Conservation (phyloP, 129 eudicot species). For the Centrapalus pauciflorus region DNA sequence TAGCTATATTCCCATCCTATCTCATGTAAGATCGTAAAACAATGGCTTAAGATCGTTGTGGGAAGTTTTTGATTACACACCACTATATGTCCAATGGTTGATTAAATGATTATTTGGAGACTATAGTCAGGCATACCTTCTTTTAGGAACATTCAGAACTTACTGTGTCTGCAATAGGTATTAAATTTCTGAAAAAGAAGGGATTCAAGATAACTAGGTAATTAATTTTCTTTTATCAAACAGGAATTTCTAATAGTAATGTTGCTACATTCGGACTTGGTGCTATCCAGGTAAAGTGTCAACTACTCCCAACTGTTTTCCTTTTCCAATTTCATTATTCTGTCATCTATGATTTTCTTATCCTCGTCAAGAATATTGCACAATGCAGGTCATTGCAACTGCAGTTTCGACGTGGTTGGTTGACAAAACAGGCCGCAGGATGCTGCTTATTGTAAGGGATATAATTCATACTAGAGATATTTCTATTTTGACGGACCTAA, state of each 20-base stretch:
- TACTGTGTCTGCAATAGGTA: too few species aligned
- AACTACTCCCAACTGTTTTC: neutral
- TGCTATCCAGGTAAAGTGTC: constrained; percentile 62
- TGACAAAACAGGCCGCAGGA: constrained; percentile 92
- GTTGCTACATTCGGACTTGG: constrained; percentile 83
- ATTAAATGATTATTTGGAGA: too few species aligned
- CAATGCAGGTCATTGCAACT: constrained; percentile 72
- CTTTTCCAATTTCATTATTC: neutral
- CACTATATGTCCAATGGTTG: too few species aligned
- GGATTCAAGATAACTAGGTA: neutral
- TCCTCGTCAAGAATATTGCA: neutral
- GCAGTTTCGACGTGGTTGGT: constrained; percentile 78
- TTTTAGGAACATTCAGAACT: too few species aligned
- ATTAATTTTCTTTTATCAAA: constrained; percentile 13
- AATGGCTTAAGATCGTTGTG: too few species aligned
- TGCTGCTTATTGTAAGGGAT: constrained; percentile 82
- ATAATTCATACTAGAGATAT: neutral
- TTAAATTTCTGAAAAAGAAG: neutral
- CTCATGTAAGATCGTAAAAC: too few species aligned
- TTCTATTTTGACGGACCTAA: neutral
- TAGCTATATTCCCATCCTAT: too few species aligned
- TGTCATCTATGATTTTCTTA: neutral
- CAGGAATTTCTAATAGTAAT: constrained; percentile 77
- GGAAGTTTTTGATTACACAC: too few species aligned
- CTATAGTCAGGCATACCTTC: too few species aligned